Conservation (phyloP, 306 rosid genomes). For the Hylodesmum podocarpum region DNA sequence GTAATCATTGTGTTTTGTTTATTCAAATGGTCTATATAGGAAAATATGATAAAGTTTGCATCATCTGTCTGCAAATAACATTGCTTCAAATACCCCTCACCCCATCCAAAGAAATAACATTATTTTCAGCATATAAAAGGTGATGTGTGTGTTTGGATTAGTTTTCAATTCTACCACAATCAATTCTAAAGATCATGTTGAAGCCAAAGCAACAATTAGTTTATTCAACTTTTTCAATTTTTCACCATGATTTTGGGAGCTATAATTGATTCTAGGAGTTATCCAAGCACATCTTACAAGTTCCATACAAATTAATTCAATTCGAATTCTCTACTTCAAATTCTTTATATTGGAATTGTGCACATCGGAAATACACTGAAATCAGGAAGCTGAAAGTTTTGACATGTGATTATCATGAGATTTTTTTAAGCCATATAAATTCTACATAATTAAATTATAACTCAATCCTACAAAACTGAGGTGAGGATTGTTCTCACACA, state of each 20-base stretch:
- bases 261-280: too few relatives aligned
- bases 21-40: not conserved
- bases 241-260: too few relatives aligned
- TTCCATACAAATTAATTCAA: not conserved
- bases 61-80: not conserved
- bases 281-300: too few relatives aligned
- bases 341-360: not conserved
- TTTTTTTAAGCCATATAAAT: too few relatives aligned
- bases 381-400: not conserved
- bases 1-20: slow-evolving; percentile 5
- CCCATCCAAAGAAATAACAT: not conserved
- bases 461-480: too few relatives aligned
- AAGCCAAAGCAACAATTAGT: too few relatives aligned
- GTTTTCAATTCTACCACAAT: too few relatives aligned
- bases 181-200: too few relatives aligned
- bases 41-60: not conserved
- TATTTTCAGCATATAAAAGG: not conserved
- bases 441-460: too few relatives aligned
- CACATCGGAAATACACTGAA: not conserved
- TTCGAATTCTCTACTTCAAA: not conserved
- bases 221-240: too few relatives aligned
- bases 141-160: too few relatives aligned
- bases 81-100: not conserved
- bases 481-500: too few relatives aligned
- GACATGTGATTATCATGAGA: not conserved